phyloP scores from a whole-genome alignment of 1,139 yeast species.

The Yamadazyma dendronema region DNA sequence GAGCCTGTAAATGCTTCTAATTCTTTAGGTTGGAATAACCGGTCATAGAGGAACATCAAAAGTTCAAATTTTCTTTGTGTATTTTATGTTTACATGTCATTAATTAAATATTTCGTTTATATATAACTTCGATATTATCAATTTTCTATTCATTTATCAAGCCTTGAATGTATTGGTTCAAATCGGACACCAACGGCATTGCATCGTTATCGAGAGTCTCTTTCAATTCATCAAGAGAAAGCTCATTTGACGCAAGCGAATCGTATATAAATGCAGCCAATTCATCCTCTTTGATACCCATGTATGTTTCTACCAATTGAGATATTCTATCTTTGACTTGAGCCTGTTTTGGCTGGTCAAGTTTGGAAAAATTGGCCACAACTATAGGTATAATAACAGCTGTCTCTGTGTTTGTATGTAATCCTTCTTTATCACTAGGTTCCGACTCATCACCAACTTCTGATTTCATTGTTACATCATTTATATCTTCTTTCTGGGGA shows the following conservation, averaged over 20 bases:
- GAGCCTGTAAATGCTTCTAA: slow-evolving; percentile 47
- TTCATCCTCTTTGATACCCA: slow-evolving; percentile 54
- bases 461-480: too few relatives aligned
- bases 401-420: slow-evolving; percentile 1
- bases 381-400: slow-evolving; percentile 5
- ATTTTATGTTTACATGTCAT: slow-evolving; percentile 7
- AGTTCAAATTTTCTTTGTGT: slow-evolving; percentile 1
- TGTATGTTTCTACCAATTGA: slow-evolving; percentile 46
- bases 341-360: background rate
- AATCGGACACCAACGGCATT: slow-evolving; percentile 37
- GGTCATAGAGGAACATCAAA: slow-evolving; percentile 5
- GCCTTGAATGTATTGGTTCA: slow-evolving; percentile 23
- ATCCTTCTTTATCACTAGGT: slow-evolving; percentile 1
- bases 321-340: slow-evolving; percentile 27
- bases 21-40: slow-evolving; percentile 44
- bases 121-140: too few relatives aligned
- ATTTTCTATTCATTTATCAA: background rate
- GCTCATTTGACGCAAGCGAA: slow-evolving; percentile 31
- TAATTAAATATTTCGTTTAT: slow-evolving; percentile 2
- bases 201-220: slow-evolving; percentile 62
- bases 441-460: too few relatives aligned
- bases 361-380: background rate
- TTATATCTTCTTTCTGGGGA: too few relatives aligned
- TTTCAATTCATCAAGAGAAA: slow-evolving; percentile 37
- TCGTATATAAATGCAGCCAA: slow-evolving; percentile 43